Evolutionary conservation across 768 basidiomycete genomes (phyloP).

Genomic region (Lactifluus hygrophoroides): DNA sequence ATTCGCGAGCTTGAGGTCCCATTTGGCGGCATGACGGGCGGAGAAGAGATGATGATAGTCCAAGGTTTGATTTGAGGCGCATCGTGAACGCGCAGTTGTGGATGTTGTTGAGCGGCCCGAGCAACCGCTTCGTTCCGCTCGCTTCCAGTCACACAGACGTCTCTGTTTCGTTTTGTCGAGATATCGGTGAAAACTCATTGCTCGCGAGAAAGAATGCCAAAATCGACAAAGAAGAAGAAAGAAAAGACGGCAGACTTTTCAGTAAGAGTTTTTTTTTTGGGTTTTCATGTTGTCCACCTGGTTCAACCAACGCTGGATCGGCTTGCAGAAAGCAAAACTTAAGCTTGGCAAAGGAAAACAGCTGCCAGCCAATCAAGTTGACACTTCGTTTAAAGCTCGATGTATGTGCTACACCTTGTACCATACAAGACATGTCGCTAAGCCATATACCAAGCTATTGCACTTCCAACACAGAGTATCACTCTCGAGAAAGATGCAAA

Average conservation of each 20-base stretch:
- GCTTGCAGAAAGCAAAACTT: slow-evolving; percentile 79
- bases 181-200: neutral
- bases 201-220: slow-evolving; percentile 52
- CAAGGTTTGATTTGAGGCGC: neutral
- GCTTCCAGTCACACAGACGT: neutral
- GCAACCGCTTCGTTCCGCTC: neutral
- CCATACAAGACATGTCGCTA: neutral
- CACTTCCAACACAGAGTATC: slow-evolving; percentile 80
- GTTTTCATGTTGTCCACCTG: neutral
- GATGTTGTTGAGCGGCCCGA: neutral
- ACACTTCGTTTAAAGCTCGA: slow-evolving; percentile 93
- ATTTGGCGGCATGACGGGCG: neutral
- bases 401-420: slow-evolving; percentile 38
- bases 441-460: slow-evolving; percentile 54
- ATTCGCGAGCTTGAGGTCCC: neutral
- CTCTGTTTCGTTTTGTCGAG: no score
- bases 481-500: slow-evolving; percentile 42
- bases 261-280: slow-evolving; percentile 32
- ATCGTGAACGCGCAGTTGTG: neutral
- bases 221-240: slow-evolving; percentile 78
- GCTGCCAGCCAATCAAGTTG: slow-evolving; percentile 71
- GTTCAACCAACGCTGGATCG: neutral
- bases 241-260: slow-evolving; percentile 85
- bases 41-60: neutral
- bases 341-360: slow-evolving; percentile 96